phyloP scores from a whole-genome alignment of 768 basidiomycete species.

The Lentinula sp. region DNA sequence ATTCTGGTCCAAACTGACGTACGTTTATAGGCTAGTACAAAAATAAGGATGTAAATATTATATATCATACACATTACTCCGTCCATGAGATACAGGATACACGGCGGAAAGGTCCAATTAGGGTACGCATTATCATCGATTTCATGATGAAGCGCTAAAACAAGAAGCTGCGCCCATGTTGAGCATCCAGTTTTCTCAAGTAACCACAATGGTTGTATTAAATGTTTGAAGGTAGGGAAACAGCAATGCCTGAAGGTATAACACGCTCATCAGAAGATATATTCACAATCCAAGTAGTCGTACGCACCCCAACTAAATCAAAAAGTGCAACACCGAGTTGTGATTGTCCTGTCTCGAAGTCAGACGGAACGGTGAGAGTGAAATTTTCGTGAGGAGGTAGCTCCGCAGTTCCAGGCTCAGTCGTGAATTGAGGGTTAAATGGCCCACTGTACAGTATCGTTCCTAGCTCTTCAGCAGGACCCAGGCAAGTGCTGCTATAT shows the following conservation, averaged over 20 bases:
- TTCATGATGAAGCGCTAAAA: too few species aligned
- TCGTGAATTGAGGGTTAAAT: constrained; percentile 2
- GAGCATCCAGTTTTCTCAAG: background rate
- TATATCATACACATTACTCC: too few species aligned
- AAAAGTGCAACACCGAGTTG: constrained; percentile 1
- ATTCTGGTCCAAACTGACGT: too few species aligned
- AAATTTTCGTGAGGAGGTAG: constrained; percentile 1
- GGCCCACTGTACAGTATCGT: constrained; percentile 1
- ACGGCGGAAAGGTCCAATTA: too few species aligned
- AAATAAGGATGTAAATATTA: too few species aligned
- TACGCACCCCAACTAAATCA: constrained; percentile 3
- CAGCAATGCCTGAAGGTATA: background rate
- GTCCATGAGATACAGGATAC: too few species aligned
- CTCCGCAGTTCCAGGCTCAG: background rate
- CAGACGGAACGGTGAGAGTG: background rate
- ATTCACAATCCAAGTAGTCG: background rate
- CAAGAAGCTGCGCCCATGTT: too few species aligned
- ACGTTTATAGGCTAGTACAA: too few species aligned
- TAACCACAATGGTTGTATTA: background rate
- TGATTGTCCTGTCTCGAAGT: background rate
- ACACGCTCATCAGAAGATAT: background rate
- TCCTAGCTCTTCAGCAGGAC: background rate
- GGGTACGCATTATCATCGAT: too few species aligned
- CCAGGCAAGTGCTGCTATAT: background rate
- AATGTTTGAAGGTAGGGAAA: background rate